Percentiles rank a stretch among this genome's conserved stretches.
Evolutionary conservation across 2,329 filamentous ascomycete genomes (phyloP).

Genomic region (Samsoniella hepiali): DNA sequence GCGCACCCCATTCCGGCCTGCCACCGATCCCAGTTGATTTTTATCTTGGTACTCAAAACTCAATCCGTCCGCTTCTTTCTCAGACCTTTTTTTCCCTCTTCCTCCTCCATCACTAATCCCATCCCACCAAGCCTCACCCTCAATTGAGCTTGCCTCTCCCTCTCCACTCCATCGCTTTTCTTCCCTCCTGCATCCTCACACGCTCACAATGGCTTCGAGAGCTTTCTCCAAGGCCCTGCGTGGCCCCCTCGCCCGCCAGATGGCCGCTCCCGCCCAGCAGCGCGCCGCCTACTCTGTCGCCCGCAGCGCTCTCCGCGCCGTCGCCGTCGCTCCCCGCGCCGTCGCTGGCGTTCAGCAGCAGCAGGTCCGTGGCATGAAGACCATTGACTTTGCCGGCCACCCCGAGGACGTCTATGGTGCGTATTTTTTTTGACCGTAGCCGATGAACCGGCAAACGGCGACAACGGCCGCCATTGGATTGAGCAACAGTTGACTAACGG

Average conservation of each 20-base stretch:
- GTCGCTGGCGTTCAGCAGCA: constrained; percentile 55
- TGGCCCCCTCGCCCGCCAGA: constrained; percentile 60
- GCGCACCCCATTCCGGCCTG: constrained; percentile 8
- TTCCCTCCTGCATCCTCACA: constrained; percentile 24
- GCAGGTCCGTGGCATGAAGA: constrained; percentile 90
- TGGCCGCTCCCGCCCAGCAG: constrained; percentile 59
- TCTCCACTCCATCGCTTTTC: constrained; percentile 19
- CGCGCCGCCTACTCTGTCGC: constrained; percentile 62
- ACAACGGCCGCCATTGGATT: background rate
- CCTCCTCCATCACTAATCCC: constrained; percentile 10
- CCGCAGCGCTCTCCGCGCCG: constrained; percentile 52
- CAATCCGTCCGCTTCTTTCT: constrained; percentile 13
- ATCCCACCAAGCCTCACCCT: constrained; percentile 14
- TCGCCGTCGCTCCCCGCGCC: constrained; percentile 51
- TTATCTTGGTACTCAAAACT: constrained; percentile 15
- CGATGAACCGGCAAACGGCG: background rate
- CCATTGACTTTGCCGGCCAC: constrained; percentile 94
- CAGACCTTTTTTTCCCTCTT: constrained; percentile 13
- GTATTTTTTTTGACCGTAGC: constrained; percentile 27
- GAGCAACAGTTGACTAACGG: constrained; percentile 25
- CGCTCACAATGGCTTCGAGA: constrained; percentile 70
- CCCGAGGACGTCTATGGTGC: constrained; percentile 93
- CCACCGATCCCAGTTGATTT: constrained; percentile 15
- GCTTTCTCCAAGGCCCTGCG: constrained; percentile 67
- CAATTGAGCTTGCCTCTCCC: constrained; percentile 11